Evolutionary conservation across 2,329 filamentous ascomycete species (phyloP).

Genomic region (Onygena corvina): DNA sequence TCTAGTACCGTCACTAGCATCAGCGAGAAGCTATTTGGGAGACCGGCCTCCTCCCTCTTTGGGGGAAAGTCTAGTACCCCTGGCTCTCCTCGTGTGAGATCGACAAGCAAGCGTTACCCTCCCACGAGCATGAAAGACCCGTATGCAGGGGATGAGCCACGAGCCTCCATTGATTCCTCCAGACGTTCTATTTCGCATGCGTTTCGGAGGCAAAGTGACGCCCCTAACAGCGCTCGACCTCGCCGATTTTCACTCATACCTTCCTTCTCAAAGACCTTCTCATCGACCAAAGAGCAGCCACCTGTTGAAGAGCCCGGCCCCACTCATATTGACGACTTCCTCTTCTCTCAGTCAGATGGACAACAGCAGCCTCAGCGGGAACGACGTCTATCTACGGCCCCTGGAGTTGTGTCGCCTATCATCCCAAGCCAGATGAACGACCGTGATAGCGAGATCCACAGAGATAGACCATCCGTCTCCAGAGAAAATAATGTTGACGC

Average conservation of each 20-base stretch:
- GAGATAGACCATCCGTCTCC: background rate
- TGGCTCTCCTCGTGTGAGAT: constrained; percentile 33
- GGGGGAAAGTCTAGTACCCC: constrained; percentile 40
- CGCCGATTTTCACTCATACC: constrained; percentile 62
- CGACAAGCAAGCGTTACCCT: constrained; percentile 57
- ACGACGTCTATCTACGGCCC: constrained; percentile 29
- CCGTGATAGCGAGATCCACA: constrained; percentile 4
- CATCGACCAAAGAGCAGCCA: constrained; percentile 41
- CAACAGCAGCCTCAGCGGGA: constrained; percentile 10
- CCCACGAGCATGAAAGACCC: constrained; percentile 66
- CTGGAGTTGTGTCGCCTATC: constrained; percentile 15
- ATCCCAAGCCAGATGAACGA: constrained; percentile 14
- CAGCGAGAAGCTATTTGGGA: constrained; percentile 71
- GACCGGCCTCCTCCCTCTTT: constrained; percentile 65
- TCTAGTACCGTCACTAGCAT: constrained; percentile 70
- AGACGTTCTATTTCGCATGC: constrained; percentile 60
- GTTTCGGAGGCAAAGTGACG: constrained; percentile 59
- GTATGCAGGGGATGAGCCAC: constrained; percentile 47
- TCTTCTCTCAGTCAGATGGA: constrained; percentile 16
- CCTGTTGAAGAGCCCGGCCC: constrained; percentile 32
- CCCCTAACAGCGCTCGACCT: constrained; percentile 48
- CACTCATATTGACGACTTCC: constrained; percentile 26
- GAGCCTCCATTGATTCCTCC: constrained; percentile 57
- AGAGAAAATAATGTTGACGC: constrained; percentile 15
- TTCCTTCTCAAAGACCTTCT: constrained; percentile 39